Evolutionary conservation across 2,329 filamentous ascomycete species (phyloP), one percentile per base, ranked within the genome.

Genomic region (Pseudogymnoascus sp.): DNA sequence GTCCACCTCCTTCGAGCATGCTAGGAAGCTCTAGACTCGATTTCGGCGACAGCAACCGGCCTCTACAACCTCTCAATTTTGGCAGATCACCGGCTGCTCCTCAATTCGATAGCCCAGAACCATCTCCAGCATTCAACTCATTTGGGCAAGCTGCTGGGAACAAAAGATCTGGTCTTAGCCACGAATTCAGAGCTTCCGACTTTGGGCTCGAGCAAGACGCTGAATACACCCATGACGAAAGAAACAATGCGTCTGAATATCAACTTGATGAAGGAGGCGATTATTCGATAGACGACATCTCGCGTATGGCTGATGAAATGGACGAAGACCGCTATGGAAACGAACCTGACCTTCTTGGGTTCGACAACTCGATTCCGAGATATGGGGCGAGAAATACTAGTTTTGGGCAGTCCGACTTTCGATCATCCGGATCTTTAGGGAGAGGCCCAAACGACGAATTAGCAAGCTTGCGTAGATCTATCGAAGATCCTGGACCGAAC

Each of bases 81-180:
- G 78, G 66, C 69, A 69, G 65, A 70, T 64, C 64, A 37, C 63
- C 47, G 67, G 71, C 62, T 66, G 63, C 19, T 59, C 62, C 11
- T 35, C 67, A 67, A 47, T 66, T 68, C 53, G 62, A 68, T 21
- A 68, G 67, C 26, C 65, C 67, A 2, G 65, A 66, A 11, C 70
- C 67, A 60, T 67, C 67, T 3, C 63, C 63, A 1, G 64, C 66
- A 24, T 38, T 62, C 50, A 65, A 61, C 59, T 70, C 67, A 63
- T 61, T 63, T 56, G 66, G 66, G 47, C 67, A 70, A 35, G 38
- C 65, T 8, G 42, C 63, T 31, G 63, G 63, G 14, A 63, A 63
- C 7, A 66, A 79, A 65, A 82, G 82, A 1, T 86, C 84, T 6
- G 75, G 77, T 21, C 73, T 86, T 40, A 85, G 82, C 67, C 72